phyloP scores from a whole-genome alignment of 1,139 yeast species.

The Entelexis paramagnoliae region DNA sequence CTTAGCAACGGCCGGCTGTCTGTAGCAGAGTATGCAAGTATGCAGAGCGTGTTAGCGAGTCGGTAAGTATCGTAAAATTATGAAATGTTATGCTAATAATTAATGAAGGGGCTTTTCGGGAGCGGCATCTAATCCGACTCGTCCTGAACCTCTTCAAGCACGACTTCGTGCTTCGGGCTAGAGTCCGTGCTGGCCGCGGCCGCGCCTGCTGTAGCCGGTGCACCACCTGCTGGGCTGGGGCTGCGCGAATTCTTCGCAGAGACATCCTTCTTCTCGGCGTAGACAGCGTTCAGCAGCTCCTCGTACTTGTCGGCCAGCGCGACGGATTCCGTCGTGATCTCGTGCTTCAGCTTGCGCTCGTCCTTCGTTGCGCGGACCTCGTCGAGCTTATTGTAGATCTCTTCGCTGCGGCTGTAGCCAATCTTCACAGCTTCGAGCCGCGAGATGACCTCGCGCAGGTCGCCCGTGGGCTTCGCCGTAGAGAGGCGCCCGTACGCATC shows the following conservation, averaged over 20 bases:
- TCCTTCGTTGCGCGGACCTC: conserved; percentile 13
- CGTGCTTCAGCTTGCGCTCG: conserved; percentile 21
- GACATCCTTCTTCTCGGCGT: conserved; percentile 3
- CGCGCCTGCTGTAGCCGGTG: background rate
- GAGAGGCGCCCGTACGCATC: conserved; percentile 11
- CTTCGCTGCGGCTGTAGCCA: conserved; percentile 19
- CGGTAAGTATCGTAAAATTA: background rate
- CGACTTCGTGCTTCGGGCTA: conserved; percentile 5
- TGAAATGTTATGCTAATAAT: background rate
- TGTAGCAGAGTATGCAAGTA: too few species aligned
- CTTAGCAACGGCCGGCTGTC: too few species aligned
- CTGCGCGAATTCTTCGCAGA: background rate
- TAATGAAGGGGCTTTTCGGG: background rate
- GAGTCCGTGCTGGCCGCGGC: background rate
- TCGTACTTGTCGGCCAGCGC: conserved; percentile 24
- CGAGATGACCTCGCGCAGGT: conserved; percentile 5
- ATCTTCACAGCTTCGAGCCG: conserved; percentile 13
- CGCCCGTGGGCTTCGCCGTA: background rate
- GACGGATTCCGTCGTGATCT: conserved; percentile 21
- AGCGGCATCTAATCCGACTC: background rate
- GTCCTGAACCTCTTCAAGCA: conserved; percentile 10
- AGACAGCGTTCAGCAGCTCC: background rate
- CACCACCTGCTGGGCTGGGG: background rate
- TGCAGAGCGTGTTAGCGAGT: too few species aligned
- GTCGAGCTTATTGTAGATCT: conserved; percentile 21